A percentile compares a stretch with the other conserved stretches of the same genome.
Conservation (phyloP, 441 rosid species). For the Sinapis alba region DNA sequence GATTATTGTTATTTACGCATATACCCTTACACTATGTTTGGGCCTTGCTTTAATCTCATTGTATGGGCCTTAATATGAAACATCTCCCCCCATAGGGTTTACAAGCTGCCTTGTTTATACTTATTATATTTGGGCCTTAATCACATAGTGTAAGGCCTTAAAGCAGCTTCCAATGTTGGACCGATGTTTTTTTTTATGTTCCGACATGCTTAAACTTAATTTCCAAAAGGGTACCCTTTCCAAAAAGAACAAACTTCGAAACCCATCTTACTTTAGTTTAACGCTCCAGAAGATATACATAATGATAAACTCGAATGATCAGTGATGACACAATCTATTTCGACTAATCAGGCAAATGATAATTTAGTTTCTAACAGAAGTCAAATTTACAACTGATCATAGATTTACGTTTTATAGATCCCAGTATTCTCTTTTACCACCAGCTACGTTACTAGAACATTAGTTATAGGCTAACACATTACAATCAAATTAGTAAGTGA, state of each 20-base stretch:
- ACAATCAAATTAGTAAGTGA: no score
- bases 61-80: not conserved
- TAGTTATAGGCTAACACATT: no score
- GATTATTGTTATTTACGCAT: conserved; percentile 16
- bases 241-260: not conserved
- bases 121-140: not conserved
- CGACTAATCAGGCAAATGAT: not conserved
- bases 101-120: not conserved
- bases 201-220: not conserved
- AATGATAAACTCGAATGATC: not conserved
- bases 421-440: no score
- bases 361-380: no score
- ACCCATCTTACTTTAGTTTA: not conserved
- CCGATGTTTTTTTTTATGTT: not conserved
- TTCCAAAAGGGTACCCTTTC: no score
- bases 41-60: not conserved
- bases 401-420: no score
- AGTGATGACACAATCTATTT: not conserved
- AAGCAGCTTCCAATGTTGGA: not conserved
- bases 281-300: not conserved
- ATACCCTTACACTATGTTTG: not conserved
- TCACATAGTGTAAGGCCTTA: not conserved
- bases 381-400: no score
- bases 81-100: not conserved
- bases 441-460: no score